phyloP scores from a whole-genome alignment of 108 stramenopile species.

The Epithemia pelagica region DNA sequence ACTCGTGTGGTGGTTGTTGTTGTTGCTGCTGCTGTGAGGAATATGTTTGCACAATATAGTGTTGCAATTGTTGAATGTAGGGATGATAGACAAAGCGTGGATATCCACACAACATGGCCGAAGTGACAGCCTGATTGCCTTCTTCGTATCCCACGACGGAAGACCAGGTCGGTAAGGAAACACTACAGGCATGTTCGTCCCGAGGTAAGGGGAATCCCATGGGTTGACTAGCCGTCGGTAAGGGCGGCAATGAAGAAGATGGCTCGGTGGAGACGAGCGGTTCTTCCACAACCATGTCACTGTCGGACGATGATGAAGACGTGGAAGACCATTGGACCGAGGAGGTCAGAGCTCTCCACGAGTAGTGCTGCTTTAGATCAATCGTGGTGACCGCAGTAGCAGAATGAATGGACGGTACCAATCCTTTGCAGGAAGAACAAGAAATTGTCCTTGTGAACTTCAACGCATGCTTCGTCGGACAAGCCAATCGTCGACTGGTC shows the following conservation, averaged over 20 bases:
- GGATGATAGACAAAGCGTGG: constrained; percentile 74
- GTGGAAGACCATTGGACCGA: too few species aligned
- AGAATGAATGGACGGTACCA: too few species aligned
- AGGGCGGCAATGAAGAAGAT: not conserved
- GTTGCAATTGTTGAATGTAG: constrained; percentile 40
- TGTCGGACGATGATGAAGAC: too few species aligned
- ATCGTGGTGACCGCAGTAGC: too few species aligned
- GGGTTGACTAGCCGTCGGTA: constrained; percentile 9
- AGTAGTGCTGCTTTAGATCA: too few species aligned
- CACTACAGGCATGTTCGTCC: constrained; percentile 57
- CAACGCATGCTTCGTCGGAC: too few species aligned
- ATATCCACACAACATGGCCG: constrained; percentile 58
- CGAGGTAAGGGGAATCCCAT: constrained; percentile 38
- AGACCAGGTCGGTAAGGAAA: constrained; percentile 49
- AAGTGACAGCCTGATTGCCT: constrained; percentile 48
- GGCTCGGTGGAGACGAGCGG: too few species aligned
- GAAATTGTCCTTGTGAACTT: too few species aligned
- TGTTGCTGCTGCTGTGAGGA: not conserved
- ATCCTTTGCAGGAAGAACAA: too few species aligned
- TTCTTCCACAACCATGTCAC: too few species aligned
- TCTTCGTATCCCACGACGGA: constrained; percentile 61
- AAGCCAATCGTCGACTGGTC: too few species aligned
- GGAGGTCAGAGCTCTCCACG: too few species aligned
- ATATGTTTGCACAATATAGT: constrained; percentile 23
- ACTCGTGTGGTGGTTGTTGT: constrained; percentile 20